A percentile compares a stretch with the other conserved stretches of the same genome.
Evolutionary conservation across 1,284 basidiomycete species (phyloP).

Genomic region (Apiotrichum akiyoshidainum): DNA sequence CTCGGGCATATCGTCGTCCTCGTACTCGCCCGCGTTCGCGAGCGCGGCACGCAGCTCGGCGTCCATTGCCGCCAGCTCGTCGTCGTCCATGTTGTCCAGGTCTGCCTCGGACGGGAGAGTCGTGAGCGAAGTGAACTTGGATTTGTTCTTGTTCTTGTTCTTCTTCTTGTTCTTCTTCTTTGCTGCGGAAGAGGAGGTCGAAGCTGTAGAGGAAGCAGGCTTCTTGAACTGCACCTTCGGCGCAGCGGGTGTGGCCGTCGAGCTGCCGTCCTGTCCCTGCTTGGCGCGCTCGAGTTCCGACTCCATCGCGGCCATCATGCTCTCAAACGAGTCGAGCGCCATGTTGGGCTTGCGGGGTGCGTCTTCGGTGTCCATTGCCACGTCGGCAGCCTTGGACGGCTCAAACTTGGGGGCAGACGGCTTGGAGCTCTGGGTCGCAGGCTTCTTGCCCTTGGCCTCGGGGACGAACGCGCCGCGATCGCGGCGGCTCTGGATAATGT

Average conservation of each 20-base stretch:
- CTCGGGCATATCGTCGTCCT: conserved; percentile 45
- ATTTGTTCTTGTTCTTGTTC: conserved; percentile 10
- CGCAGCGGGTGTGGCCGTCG: neutral
- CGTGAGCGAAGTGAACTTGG: conserved; percentile 10
- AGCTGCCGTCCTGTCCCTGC: neutral
- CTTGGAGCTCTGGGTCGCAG: neutral
- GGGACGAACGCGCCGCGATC: conserved; percentile 58
- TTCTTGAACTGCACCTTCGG: conserved; percentile 9
- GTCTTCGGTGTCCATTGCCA: neutral
- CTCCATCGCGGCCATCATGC: conserved; percentile 93
- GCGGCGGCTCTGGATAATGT: conserved; percentile 70
- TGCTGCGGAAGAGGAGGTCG: neutral
- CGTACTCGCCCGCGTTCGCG: conserved; percentile 53
- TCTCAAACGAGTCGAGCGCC: conserved; percentile 83
- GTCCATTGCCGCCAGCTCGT: conserved; percentile 77
- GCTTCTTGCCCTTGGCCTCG: conserved; percentile 1
- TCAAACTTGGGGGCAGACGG: neutral
- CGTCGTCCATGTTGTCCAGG: conserved; percentile 56
- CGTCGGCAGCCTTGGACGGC: neutral
- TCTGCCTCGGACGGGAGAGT: conserved; percentile 44
- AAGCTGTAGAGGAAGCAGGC: neutral
- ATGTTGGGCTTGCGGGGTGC: conserved; percentile 51
- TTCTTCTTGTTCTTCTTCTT: neutral
- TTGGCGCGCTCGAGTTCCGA: conserved; percentile 59
- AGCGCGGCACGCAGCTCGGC: conserved; percentile 70